A percentile compares a stretch with the other conserved stretches of the same genome.
Evolutionary conservation across 306 rosid genomes (phyloP).

Genomic region (Vigna unguiculata): DNA sequence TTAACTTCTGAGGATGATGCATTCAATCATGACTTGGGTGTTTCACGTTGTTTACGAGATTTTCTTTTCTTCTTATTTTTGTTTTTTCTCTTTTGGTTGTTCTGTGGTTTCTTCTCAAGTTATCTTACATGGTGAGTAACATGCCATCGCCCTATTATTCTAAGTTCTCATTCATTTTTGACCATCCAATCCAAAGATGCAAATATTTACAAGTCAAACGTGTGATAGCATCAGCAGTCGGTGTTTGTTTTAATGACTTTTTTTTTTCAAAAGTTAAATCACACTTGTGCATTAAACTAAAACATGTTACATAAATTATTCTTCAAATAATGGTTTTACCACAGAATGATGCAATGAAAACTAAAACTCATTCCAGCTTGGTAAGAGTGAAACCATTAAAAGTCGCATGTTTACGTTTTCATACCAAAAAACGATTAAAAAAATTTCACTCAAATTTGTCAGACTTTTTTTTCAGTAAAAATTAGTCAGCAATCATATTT

Average conservation of each 20-base stretch:
- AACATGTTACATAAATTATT: neutral
- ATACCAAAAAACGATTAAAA: too few relatives aligned
- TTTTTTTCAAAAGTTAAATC: neutral
- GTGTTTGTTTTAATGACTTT: neutral
- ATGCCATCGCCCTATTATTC: constrained; percentile 30
- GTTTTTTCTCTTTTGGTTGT: neutral
- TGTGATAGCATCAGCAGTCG: constrained; percentile 16
- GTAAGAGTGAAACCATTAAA: too few relatives aligned
- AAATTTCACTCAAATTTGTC: too few relatives aligned
- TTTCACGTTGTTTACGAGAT: constrained; percentile 4
- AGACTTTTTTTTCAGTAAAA: too few relatives aligned
- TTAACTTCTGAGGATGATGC: constrained; percentile 13
- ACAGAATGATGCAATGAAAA: neutral
- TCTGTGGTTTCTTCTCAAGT: constrained; percentile 38
- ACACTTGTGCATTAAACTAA: neutral
- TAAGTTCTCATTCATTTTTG: constrained; percentile 17
- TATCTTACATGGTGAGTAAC: constrained; percentile 25
- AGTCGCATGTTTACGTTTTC: too few relatives aligned
- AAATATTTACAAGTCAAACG: constrained; percentile 38
- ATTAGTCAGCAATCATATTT: too few relatives aligned
- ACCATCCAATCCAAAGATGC: constrained; percentile 16
- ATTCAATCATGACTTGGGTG: neutral
- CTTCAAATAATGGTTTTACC: neutral
- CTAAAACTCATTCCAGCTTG: neutral
- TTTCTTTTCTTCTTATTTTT: neutral